Conservation (phyloP, 2,329 filamentous ascomycete genomes). For the Trichoderma atroviride region DNA sequence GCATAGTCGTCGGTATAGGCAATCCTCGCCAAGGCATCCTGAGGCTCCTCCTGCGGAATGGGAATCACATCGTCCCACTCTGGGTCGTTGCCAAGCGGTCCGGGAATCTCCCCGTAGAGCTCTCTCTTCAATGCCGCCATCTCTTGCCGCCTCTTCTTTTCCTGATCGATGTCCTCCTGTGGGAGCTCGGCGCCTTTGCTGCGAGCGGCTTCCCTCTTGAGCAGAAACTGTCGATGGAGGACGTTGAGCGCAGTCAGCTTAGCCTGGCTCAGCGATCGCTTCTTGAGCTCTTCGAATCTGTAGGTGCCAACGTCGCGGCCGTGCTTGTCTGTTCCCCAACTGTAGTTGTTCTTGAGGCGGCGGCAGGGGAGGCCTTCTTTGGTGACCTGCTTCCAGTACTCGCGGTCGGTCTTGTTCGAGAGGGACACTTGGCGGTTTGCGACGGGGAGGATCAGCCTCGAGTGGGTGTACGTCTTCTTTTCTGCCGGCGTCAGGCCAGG, state of each 20-base stretch:
- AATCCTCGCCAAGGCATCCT: constrained; percentile 84
- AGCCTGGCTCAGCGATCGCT: constrained; percentile 46
- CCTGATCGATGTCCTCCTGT: constrained; percentile 48
- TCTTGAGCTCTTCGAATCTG: constrained; percentile 49
- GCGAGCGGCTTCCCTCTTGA: constrained; percentile 40
- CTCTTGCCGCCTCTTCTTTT: constrained; percentile 51
- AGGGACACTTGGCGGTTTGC: constrained; percentile 41
- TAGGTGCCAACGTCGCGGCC: constrained; percentile 55
- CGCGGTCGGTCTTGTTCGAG: constrained; percentile 55
- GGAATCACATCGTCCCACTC: constrained; percentile 84
- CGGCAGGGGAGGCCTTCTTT: constrained; percentile 56
- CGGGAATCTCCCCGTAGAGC: constrained; percentile 55
- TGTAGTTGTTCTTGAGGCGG: constrained; percentile 43
- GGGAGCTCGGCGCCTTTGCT: constrained; percentile 35
- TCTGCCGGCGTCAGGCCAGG: constrained; percentile 51
- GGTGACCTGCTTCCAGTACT: constrained; percentile 60
- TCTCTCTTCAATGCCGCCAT: constrained; percentile 56
- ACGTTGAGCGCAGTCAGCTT: constrained; percentile 48
- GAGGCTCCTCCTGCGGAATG: constrained; percentile 81
- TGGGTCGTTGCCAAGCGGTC: constrained; percentile 61
- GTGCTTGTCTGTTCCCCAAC: constrained; percentile 56
- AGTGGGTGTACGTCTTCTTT: constrained; percentile 52
- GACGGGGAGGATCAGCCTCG: constrained; percentile 49
- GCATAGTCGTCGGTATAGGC: constrained; percentile 88
- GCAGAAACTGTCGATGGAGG: constrained; percentile 49